Evolutionary conservation across 164 flowering plant species (phyloP).

Genomic region (Warburgia ugandensis): DNA sequence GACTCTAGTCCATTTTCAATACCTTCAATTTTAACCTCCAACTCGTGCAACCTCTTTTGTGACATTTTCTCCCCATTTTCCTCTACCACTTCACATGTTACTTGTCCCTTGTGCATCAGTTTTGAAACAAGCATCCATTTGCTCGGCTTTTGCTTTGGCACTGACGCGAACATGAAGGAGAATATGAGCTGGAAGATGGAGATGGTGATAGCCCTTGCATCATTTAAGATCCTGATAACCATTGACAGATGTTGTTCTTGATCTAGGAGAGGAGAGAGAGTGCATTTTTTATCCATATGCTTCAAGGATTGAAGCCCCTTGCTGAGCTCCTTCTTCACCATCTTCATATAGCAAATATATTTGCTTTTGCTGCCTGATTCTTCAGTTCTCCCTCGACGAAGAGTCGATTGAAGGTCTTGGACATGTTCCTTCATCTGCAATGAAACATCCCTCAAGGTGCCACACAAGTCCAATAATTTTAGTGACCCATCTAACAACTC

Average conservation of each 20-base stretch:
- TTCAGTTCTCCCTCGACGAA: constrained; percentile 24
- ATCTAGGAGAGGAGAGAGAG: background rate
- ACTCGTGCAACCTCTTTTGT: constrained; percentile 39
- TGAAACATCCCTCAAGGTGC: constrained; percentile 19
- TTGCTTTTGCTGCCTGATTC: constrained; percentile 9
- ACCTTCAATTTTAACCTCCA: constrained; percentile 35
- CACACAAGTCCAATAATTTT: constrained; percentile 27
- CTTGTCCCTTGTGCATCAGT: constrained; percentile 22
- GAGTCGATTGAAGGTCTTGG: constrained; percentile 22
- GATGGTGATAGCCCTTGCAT: constrained; percentile 21
- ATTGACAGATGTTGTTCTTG: constrained; percentile 10
- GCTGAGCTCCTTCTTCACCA: constrained; percentile 19
- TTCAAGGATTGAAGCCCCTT: constrained; percentile 21
- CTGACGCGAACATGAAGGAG: constrained; percentile 21
- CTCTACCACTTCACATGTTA: constrained; percentile 10
- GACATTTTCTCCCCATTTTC: no score
- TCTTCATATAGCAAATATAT: constrained; percentile 26
- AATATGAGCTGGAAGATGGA: constrained; percentile 29
- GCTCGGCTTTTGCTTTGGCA: constrained; percentile 15
- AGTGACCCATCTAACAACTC: constrained; percentile 31
- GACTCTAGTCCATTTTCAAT: constrained; percentile 43
- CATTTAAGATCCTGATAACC: constrained; percentile 24
- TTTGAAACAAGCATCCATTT: constrained; percentile 35
- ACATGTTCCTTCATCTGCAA: constrained; percentile 21
- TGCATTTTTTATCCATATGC: constrained; percentile 9